Percentiles rank a stretch among this genome's conserved stretches.
These are phyloP conservation scores for Lantana camara DNA, from an alignment of 257 asterid species.

Conservation along the genomic window DNA sequence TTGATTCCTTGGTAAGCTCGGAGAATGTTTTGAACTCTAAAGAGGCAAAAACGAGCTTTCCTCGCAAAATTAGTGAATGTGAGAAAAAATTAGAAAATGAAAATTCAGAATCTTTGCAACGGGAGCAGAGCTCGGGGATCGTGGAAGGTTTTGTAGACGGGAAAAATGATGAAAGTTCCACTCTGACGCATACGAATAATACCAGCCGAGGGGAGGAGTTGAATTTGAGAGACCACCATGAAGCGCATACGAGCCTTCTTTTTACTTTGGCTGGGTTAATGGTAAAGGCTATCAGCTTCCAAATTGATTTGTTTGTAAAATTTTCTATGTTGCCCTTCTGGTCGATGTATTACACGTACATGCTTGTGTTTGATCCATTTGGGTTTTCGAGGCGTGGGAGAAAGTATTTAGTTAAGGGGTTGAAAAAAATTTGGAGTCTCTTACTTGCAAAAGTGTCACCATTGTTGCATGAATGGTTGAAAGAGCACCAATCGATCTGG, in stretches of 20 bases:
- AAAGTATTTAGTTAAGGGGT: slow-evolving; percentile 27
- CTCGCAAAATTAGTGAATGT: slow-evolving; percentile 22
- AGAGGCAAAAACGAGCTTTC: slow-evolving; percentile 15
- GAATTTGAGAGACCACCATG: slow-evolving; percentile 33
- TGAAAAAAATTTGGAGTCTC: slow-evolving; percentile 31
- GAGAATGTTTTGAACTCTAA: slow-evolving; percentile 26
- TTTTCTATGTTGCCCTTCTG: slow-evolving; percentile 44
- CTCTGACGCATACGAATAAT: slow-evolving; percentile 22
- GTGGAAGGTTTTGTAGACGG: slow-evolving; percentile 8
- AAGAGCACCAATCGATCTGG: slow-evolving; percentile 48
- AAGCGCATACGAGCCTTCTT: slow-evolving; percentile 37
- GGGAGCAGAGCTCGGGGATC: slow-evolving; percentile 25
- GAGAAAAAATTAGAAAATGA: slow-evolving; percentile 22
- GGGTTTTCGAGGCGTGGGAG: slow-evolving; percentile 37
- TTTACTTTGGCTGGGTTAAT: slow-evolving; percentile 36
- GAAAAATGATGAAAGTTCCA: slow-evolving; percentile 29
- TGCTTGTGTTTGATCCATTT: slow-evolving; percentile 59
- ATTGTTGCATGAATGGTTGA: slow-evolving; percentile 44
- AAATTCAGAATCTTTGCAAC: slow-evolving; percentile 24
- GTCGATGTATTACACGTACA: slow-evolving; percentile 40
- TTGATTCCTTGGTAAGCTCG: slow-evolving; percentile 29
- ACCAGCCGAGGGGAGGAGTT: slow-evolving; percentile 25
- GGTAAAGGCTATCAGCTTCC: slow-evolving; percentile 47
- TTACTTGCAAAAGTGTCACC: slow-evolving; percentile 24
- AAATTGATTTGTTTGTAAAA: slow-evolving; percentile 41